phyloP scores from a whole-genome alignment of 257 asterid genomes.

The Nicotiana otophora region DNA sequence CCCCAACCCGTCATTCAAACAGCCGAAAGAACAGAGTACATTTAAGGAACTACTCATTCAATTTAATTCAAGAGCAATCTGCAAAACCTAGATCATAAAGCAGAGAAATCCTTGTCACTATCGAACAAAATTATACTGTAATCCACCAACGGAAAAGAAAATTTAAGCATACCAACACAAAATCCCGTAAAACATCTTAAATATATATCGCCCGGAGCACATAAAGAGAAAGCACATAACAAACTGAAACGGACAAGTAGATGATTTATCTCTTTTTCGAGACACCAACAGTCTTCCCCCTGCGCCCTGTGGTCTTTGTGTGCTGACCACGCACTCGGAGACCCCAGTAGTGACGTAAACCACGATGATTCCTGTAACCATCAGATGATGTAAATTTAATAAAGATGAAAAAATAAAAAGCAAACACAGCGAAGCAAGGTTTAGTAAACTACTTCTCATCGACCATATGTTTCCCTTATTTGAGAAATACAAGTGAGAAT shows the following conservation, averaged over 20 bases:
- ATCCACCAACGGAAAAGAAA: background rate
- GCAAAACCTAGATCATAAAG: background rate
- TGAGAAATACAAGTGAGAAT: background rate
- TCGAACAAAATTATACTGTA: background rate
- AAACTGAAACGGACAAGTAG: conserved; percentile 1
- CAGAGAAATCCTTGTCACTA: background rate
- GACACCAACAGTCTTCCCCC: conserved; percentile 16
- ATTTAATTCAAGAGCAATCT: background rate
- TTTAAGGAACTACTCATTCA: background rate
- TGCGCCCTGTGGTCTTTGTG: conserved; percentile 11
- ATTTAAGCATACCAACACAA: background rate
- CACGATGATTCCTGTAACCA: conserved; percentile 13
- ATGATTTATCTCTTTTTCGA: background rate
- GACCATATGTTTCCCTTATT: background rate
- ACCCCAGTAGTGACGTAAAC: conserved; percentile 18
- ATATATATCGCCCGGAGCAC: background rate
- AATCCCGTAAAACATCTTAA: background rate
- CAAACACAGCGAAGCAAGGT: background rate
- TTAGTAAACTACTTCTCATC: background rate
- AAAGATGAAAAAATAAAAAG: background rate
- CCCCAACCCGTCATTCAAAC: background rate
- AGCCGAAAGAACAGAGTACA: background rate
- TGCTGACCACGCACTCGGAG: conserved; percentile 17
- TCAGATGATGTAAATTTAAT: background rate
- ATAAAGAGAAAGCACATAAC: background rate